Base-by-base conservation (phyloP, 495 filamentous ascomycete species). In the Neurospora tetrasperma region DNA sequence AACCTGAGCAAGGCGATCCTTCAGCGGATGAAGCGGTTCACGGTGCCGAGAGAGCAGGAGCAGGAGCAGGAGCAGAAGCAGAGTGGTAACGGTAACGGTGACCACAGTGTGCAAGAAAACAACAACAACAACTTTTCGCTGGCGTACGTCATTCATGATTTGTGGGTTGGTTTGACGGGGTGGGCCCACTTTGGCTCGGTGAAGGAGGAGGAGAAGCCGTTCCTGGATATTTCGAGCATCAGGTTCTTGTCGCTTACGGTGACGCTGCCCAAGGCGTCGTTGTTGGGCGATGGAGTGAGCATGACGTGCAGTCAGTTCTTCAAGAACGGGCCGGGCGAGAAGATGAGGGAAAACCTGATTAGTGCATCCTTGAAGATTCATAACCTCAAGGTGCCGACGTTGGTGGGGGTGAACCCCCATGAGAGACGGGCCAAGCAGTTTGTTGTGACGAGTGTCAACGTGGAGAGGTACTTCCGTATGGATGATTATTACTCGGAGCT, bases 341-440 rank as follows among this genome's bases (percentile, higher is more conserved):
- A 71, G 71, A 35, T 10, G 23, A 5, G 62, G 78, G 38, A 76
- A 69, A 27, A 76, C 77, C 70, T 80, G 76, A 66, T 66, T 42
- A 77, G 77, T 9, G 70, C 80, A n/a, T 75, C 74, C 59, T 69
- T 84, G 62, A 69, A 74, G 6, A 74, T 87, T 23, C 75, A 83
- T 73, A 82, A 85, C 40, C 74, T 91, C 27, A 81, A 81, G n/a
- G 79, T 90, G 18, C 87, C 89, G 69, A 85, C 85, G 23, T 72
- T 92, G 43, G 82, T 92, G 38, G 90, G 90, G 3, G 82, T 92
- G 11, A 90, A 91, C 74, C 59, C 74, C 2, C 86, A 90, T 75
- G 90, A 92, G 81, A 75, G 89, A 66, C 23, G 71, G 27, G 82
- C 80, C 35, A 89, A 87, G 82, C 90, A 92, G 81, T 82, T 89